Conservation (phyloP, 192 early-diverging fungal genomes). For the Helicostylum pulchrum region DNA sequence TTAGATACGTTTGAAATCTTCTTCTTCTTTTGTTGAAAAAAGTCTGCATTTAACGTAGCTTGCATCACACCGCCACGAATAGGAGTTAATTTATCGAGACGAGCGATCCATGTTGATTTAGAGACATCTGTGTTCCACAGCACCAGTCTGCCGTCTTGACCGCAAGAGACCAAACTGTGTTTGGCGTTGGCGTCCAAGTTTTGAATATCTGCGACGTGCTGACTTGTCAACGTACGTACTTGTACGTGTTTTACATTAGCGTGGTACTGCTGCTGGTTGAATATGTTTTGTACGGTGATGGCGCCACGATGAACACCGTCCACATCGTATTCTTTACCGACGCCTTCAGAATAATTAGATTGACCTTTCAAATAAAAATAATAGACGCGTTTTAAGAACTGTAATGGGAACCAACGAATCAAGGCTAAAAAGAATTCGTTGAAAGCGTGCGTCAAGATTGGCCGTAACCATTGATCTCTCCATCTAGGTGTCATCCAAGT, state of each 20-base stretch:
- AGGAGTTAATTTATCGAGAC: constrained; percentile 23
- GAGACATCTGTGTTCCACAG: constrained; percentile 23
- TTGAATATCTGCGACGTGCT: constrained; percentile 31
- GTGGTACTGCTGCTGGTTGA: constrained; percentile 17
- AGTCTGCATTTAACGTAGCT: not conserved
- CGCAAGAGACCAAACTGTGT: constrained; percentile 25
- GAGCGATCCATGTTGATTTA: constrained; percentile 25
- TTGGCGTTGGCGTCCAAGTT: constrained; percentile 21
- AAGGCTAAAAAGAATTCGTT: not conserved
- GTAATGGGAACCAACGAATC: not conserved
- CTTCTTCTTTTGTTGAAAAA: not conserved
- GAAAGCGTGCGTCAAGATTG: not conserved
- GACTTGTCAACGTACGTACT: constrained; percentile 19
- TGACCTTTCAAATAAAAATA: not conserved
- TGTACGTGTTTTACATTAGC: constrained; percentile 9
- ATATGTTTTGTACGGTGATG: constrained; percentile 20
- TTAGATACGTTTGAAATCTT: too few species aligned
- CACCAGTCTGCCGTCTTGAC: constrained; percentile 29
- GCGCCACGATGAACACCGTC: constrained; percentile 26
- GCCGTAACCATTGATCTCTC: constrained; percentile 21
- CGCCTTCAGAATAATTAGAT: too few species aligned
- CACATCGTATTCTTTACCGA: constrained; percentile 19
- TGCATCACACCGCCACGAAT: not conserved
- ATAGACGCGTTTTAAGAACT: not conserved
- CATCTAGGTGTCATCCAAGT: constrained; percentile 28